Evolutionary conservation across 1,284 basidiomycete species (phyloP), one percentile per base, ranked within the genome.

Genomic region (Microbotryum intermedium): DNA sequence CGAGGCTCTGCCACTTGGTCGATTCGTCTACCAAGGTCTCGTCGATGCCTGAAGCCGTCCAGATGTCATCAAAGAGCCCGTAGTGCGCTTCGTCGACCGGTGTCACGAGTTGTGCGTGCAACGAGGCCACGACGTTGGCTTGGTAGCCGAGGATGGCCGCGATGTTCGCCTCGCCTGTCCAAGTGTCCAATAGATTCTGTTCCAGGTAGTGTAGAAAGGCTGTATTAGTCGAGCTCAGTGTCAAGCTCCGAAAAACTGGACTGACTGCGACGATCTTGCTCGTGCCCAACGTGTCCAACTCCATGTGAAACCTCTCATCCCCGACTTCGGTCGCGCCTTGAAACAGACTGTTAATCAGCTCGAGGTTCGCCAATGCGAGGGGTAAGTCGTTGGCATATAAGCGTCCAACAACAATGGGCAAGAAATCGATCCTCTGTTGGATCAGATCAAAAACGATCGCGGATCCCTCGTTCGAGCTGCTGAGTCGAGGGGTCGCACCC

Each of bases 121-220:
- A 84, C 20, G 92, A 83, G 29, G 87, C 82, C 57, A 90, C 80
- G 69, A 91, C 84, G 73, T 90, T 90, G 46, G 87, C 84, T 78
- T 95, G 92, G 74, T 94, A 95, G 70, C 93, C 88, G 59, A 94
- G 80, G 56, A 95, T 89, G 63, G 85, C 87, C 0, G 47, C 10
- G 86, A 89, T 4, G 85, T 84, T 50, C 90, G 78, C 72, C 16
- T 93, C 90, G 67, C 93, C 90, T 48, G 86, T 84, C 26, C 86
- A 86, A 20, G 86, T 80, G 18, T 88, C 86, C 85, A 95, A 93
- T 34, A 91, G 79, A 59, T 87, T 84, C 89, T 92, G 70, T 25
- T 39, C 34, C 13, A 11, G 34, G 54, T 42, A 47, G 28, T 65
- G 29, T 47, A 59, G 63, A 29, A 23, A 47, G 26, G 21, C 21